Percentiles rank a stretch among this genome's conserved stretches.
Evolutionary conservation across 805 yeast species (phyloP).

Genomic region (Ogataea allantospora): DNA sequence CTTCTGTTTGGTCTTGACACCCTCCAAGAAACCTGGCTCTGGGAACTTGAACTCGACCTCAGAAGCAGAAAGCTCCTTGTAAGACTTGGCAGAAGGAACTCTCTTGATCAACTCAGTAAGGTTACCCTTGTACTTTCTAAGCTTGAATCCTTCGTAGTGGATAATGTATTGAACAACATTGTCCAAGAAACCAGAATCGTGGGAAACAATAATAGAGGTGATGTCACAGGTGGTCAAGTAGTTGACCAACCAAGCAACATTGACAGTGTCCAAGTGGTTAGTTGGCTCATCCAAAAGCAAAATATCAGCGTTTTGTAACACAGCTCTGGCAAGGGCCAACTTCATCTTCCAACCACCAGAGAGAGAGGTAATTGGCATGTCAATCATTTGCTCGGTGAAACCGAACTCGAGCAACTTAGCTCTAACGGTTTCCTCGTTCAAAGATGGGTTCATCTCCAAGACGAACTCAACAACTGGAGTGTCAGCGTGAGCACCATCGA

Average conservation of each 20-base stretch:
- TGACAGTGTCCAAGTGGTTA: constrained; percentile 99
- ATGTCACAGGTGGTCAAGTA: constrained; percentile 98
- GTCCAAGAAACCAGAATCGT: constrained; percentile 99
- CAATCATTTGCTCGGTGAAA: constrained; percentile 91
- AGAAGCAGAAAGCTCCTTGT: constrained; percentile 98
- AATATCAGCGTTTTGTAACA: constrained; percentile 96
- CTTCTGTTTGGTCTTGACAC: constrained; percentile 99
- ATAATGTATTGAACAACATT: constrained; percentile 96
- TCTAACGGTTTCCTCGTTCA: constrained; percentile 68
- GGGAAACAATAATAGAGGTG: constrained; percentile 97
- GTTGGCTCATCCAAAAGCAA: constrained; percentile 99
- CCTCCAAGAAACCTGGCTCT: constrained; percentile 99
- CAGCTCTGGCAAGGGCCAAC: constrained; percentile 99
- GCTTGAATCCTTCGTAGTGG: constrained; percentile 99
- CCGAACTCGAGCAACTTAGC: constrained; percentile 84
- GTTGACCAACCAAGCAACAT: constrained; percentile 99
- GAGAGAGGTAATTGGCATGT: constrained; percentile 90
- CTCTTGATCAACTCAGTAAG: constrained; percentile 97
- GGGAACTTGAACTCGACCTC: constrained; percentile 97
- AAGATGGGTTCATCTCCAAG: constrained; percentile 74
- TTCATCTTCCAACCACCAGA: constrained; percentile 99
- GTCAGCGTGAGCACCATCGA: constrained; percentile 97
- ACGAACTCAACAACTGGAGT: constrained; percentile 93
- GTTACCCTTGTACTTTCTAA: constrained; percentile 99
- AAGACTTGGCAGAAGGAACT: constrained; percentile 98